Evolutionary conservation across 768 basidiomycete genomes (phyloP).

Genomic region (Tulasnella calospora): DNA sequence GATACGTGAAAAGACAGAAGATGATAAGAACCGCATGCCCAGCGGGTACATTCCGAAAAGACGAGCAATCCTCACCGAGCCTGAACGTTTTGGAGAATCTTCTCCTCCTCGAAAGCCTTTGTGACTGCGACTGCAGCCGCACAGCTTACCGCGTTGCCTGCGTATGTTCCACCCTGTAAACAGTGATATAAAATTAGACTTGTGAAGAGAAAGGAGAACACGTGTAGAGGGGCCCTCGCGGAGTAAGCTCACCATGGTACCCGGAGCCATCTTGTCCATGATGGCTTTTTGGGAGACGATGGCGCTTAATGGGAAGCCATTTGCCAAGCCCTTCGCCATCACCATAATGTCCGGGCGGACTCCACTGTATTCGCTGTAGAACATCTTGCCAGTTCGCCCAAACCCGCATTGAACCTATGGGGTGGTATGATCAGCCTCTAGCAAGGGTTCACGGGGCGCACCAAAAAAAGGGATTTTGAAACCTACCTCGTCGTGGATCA

Average conservation of each 20-base stretch:
- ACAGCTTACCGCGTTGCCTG: constrained; percentile 87
- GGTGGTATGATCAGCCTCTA: background rate
- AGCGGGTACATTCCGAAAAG: background rate
- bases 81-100: constrained; percentile 75
- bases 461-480: background rate
- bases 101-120: constrained; percentile 71
- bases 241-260: constrained; percentile 60
- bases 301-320: constrained; percentile 90
- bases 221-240: background rate
- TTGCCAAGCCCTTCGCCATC: constrained; percentile 87
- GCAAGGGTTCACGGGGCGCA: background rate
- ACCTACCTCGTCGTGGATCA: constrained; percentile 74
- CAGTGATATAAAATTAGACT: constrained; percentile 9
- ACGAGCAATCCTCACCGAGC: constrained; percentile 47
- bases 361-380: constrained; percentile 76
- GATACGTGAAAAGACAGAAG: background rate
- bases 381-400: constrained; percentile 77
- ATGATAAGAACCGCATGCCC: background rate
- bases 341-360: constrained; percentile 84
- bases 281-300: constrained; percentile 74
- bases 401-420: constrained; percentile 66
- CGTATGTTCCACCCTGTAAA: constrained; percentile 78
- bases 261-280: constrained; percentile 70
- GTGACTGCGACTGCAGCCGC: constrained; percentile 83
- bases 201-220: background rate